Evolutionary conservation across 148 eudicot genomes (phyloP).

Genomic region (Selenicereus undatus): DNA sequence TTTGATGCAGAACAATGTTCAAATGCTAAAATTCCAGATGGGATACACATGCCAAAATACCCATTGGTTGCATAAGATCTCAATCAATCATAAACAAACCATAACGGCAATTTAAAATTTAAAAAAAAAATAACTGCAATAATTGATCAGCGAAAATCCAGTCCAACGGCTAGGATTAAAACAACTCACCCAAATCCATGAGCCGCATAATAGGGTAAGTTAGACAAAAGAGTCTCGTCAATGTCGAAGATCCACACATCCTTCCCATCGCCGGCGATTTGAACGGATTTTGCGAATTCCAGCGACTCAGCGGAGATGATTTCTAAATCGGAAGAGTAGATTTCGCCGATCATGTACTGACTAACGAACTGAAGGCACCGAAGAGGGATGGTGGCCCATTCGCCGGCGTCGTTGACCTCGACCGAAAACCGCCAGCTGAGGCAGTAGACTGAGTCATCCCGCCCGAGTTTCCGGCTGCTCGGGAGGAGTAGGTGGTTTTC

Average conservation of each 20-base stretch:
- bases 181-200: constrained; percentile 63
- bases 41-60: no score
- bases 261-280: constrained; percentile 40
- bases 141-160: not conserved
- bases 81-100: no score
- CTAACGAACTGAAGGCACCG: constrained; percentile 44
- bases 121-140: not conserved
- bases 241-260: constrained; percentile 86
- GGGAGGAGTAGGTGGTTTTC: constrained; percentile 17
- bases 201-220: constrained; percentile 51
- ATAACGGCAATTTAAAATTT: no score
- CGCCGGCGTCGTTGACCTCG: constrained; percentile 63
- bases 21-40: no score
- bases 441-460: constrained; percentile 40
- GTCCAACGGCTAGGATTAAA: not conserved
- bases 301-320: constrained; percentile 41
- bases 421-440: constrained; percentile 75
- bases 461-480: constrained; percentile 16
- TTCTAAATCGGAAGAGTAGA: constrained; percentile 44
- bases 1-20: no score
- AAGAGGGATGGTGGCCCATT: constrained; percentile 44
- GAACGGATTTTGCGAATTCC: constrained; percentile 44
- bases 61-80: no score
- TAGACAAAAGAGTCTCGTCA: constrained; percentile 75
- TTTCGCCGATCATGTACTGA: constrained; percentile 46